These are phyloP conservation scores for Colletotrichum musae DNA, from an alignment of 2,329 filamentous ascomycete species.

Conservation along the genomic window DNA sequence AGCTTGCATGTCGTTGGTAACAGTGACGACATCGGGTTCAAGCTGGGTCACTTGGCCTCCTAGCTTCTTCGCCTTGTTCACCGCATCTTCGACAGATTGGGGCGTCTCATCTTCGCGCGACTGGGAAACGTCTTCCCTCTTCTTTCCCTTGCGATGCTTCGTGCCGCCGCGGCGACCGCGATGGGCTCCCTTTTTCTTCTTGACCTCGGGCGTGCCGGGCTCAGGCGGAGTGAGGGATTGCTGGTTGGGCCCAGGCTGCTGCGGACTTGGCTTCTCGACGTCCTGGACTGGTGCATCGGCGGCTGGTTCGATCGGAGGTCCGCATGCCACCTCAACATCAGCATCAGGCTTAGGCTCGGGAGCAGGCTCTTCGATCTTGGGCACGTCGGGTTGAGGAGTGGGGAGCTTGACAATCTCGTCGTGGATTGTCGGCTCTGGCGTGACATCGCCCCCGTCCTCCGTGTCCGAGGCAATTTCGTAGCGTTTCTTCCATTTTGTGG, in stretches of 20 bases:
- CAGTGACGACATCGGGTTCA: constrained; percentile 74
- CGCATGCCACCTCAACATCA: background rate
- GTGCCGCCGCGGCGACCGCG: constrained; percentile 80
- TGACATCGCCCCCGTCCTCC: constrained; percentile 26
- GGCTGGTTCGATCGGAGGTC: background rate
- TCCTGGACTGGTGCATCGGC: background rate
- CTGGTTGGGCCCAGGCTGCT: constrained; percentile 4
- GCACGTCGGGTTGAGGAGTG: background rate
- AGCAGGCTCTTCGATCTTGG: constrained; percentile 16
- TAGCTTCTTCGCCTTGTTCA: constrained; percentile 71
- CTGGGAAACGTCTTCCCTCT: constrained; percentile 66
- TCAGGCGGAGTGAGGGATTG: constrained; percentile 18
- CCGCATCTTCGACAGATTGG: constrained; percentile 72
- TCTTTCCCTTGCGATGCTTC: constrained; percentile 73
- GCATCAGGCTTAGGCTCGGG: constrained; percentile 8
- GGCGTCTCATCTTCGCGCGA: constrained; percentile 63
- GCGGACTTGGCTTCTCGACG: background rate
- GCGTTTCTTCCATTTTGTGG: constrained; percentile 44
- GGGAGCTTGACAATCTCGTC: background rate
- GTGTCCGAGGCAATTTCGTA: constrained; percentile 44
- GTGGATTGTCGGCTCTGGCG: constrained; percentile 34
- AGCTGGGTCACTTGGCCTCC: constrained; percentile 64
- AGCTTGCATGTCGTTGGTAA: constrained; percentile 70
- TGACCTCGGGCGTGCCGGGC: constrained; percentile 63
- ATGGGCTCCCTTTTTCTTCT: constrained; percentile 79